phyloP scores from a whole-genome alignment of 2,329 filamentous ascomycete genomes.

The Trichoderma simmonsii region DNA sequence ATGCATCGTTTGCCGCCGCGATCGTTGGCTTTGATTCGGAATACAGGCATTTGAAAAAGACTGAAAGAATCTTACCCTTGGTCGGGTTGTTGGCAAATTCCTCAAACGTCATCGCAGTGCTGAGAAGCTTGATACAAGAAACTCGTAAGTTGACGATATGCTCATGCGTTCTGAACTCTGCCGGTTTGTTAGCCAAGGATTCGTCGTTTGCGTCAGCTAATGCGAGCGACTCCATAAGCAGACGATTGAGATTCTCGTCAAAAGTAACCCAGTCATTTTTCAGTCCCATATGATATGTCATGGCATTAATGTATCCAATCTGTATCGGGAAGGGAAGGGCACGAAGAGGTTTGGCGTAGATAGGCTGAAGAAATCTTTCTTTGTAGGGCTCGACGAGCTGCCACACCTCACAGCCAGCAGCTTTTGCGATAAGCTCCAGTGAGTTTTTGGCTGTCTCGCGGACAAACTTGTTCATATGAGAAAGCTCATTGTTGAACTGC shows the following conservation, averaged over 20 bases:
- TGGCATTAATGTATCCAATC: constrained; percentile 97
- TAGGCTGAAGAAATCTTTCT: constrained; percentile 82
- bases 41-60: constrained; percentile 98
- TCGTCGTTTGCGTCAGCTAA: constrained; percentile 94
- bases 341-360: constrained; percentile 91
- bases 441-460: constrained; percentile 81
- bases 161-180: constrained; percentile 93
- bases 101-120: constrained; percentile 87
- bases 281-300: constrained; percentile 89
- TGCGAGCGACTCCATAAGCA: constrained; percentile 90
- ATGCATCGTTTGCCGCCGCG: constrained; percentile 84
- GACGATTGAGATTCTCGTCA: constrained; percentile 83
- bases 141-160: constrained; percentile 89
- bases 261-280: constrained; percentile 88
- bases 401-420: constrained; percentile 74
- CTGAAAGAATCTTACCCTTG: constrained; percentile 73
- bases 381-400: constrained; percentile 88
- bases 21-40: constrained; percentile 90
- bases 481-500: constrained; percentile 81
- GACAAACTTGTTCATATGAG: constrained; percentile 94
- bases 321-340: constrained; percentile 92
- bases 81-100: constrained; percentile 75
- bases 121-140: constrained; percentile 88
- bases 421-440: constrained; percentile 76
- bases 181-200: constrained; percentile 83